A percentile compares a stretch with the other conserved stretches of the same genome.
Evolutionary conservation across 352 stramenopile species (phyloP).

Genomic region (Phytophthora vignae): DNA sequence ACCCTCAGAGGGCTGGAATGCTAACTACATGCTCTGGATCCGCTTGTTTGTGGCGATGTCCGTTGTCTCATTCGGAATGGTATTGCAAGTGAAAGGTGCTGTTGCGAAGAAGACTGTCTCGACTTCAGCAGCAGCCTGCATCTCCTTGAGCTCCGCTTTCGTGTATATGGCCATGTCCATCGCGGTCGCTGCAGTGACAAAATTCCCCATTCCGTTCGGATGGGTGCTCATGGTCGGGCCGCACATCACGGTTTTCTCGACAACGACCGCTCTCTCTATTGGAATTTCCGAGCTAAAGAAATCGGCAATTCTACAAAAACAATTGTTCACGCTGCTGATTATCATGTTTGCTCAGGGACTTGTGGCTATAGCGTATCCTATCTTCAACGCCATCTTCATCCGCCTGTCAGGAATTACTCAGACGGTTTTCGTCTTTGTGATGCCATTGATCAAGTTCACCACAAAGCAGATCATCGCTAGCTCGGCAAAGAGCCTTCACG

Average conservation of each 20-base stretch:
- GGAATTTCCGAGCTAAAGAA: not conserved
- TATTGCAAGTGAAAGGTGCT: not conserved
- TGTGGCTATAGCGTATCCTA: not conserved
- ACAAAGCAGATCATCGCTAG: slow-evolving; percentile 3
- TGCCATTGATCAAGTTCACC: slow-evolving; percentile 1
- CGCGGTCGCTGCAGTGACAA: not conserved
- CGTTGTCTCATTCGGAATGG: not conserved
- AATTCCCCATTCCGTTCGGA: slow-evolving; percentile 1
- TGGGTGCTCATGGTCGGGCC: not conserved
- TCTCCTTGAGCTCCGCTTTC: not conserved
- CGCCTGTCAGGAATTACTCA: not conserved
- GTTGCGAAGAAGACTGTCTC: not conserved
- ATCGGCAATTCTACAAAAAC: not conserved
- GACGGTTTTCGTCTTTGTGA: not conserved
- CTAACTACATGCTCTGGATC: slow-evolving; percentile 4
- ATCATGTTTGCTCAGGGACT: not conserved
- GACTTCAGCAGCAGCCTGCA: not conserved
- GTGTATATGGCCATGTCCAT: not conserved
- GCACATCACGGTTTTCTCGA: not conserved
- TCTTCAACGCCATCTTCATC: slow-evolving; percentile 2
- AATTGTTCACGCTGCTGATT: not conserved
- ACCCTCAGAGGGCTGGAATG: not conserved
- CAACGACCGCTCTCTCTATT: not conserved
- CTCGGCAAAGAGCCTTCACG: not conserved
- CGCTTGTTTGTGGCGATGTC: not conserved